Conservation (phyloP, 1,139 yeast genomes). For the Debaryomyces coudertii region DNA sequence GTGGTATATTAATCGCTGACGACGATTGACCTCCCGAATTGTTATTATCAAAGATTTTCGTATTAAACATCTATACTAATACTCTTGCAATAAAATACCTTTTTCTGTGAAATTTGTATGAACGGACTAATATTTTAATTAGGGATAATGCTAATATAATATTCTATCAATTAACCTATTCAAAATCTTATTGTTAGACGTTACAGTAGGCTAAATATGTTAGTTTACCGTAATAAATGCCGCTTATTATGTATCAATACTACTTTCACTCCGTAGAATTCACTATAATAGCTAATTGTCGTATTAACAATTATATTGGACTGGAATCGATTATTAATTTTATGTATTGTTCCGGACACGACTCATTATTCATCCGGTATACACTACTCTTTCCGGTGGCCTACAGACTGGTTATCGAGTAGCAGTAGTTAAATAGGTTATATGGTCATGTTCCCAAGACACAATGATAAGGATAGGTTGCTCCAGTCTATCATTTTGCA, state of each 20-base stretch:
- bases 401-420: background rate
- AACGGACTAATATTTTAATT: slow-evolving; percentile 3
- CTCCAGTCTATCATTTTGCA: background rate
- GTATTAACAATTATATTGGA: background rate
- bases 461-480: background rate
- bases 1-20: slow-evolving; percentile 22
- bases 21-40: slow-evolving; percentile 17
- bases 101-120: background rate
- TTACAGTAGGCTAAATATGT: background rate
- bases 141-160: slow-evolving; percentile 8
- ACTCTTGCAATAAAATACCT: background rate
- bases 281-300: background rate
- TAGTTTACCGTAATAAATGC: background rate
- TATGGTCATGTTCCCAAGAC: too few relatives aligned
- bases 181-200: background rate
- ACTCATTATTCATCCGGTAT: background rate
- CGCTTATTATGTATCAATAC: background rate
- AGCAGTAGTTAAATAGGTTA: too few relatives aligned
- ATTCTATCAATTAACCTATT: slow-evolving; percentile 6
- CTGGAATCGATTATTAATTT: slow-evolving; percentile 3
- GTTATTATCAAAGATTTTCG: slow-evolving; percentile 34
- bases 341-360: slow-evolving; percentile 7
- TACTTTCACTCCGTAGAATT: slow-evolving; percentile 1
- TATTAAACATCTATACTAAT: slow-evolving; percentile 31
- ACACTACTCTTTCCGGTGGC: background rate